Evolutionary conservation across 257 asterid genomes (phyloP), one percentile per base, ranked within the genome.

Genomic region (Marsdenia floribunda): DNA sequence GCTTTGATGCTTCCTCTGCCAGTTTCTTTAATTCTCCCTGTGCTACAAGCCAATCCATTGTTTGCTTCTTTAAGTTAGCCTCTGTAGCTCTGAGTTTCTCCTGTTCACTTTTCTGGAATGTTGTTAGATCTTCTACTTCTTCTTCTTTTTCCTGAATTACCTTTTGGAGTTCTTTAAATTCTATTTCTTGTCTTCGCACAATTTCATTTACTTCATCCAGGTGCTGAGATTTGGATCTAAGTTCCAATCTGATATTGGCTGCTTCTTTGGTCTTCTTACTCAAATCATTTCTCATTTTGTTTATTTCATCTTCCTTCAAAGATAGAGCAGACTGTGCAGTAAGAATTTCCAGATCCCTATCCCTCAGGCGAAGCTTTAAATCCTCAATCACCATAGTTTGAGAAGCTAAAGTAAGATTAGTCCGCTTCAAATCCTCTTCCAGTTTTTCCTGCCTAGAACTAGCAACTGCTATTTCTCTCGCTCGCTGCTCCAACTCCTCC

Each of bases 1-100:
- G 89, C 80, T 87, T 89, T 38, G 87, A 82, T 42, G 90, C 78
- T 73, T 83, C 92, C 73, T 83, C 87, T 7, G 83, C 88, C 37
- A 92, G 85, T 77, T 68, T 88, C 82, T 85, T 90, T 82, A 94
- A 22, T 69, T 94, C 96, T 72, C 86, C 86, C 68, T 83, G 96
- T 22, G 85, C 85, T 73, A 88, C 77, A 73, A 92, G 83, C 97
- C 97, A 94, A 72, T 91, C 90, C 85, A 69, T 77, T 21, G 98
- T 87, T 78, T 81, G 90, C 86, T 91, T 87, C 88, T 87, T 88
- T 87, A 94, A 81, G 46, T 84, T 89, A 44, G 83, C 86, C 82
- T 89, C 93, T 6, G 84, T 79, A 76, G 80, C 79, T 79, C 76
- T 79, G 82, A 88, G 61, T 73, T 89, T 88, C 78, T 88, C 92